These are phyloP conservation scores for Salicornia ramosissima DNA, from an alignment of 148 eudicot genomes.

Conservation along the genomic window DNA sequence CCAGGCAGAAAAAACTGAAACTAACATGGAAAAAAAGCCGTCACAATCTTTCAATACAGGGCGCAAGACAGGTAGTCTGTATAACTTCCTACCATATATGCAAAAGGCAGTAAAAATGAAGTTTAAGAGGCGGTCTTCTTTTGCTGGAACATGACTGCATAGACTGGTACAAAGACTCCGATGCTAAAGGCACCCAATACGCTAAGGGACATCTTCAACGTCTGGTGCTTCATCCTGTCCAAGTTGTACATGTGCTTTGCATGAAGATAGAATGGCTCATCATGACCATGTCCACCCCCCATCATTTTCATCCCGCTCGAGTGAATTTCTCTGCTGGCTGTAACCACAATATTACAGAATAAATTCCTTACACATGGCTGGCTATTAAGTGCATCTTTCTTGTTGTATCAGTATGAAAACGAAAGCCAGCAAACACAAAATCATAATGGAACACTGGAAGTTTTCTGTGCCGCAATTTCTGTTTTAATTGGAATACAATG, in stretches of 20 bases:
- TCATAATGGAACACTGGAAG: too few relatives aligned
- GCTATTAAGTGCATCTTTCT: not conserved
- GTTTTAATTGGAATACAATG: not conserved
- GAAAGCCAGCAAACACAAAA: too few relatives aligned
- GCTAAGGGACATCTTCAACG: conserved; percentile 52
- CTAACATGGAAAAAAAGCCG: conserved; percentile 14
- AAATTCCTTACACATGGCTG: not conserved
- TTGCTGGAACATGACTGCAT: conserved; percentile 86
- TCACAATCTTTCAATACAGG: conserved; percentile 18
- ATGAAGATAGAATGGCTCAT: conserved; percentile 71
- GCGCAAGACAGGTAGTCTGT: conserved; percentile 3
- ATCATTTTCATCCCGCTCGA: conserved; percentile 80
- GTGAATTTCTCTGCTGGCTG: conserved; percentile 48
- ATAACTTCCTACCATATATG: conserved; percentile 14
- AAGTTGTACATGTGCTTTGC: conserved; percentile 99
- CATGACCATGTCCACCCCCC: conserved; percentile 83
- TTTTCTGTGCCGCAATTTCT: not conserved
- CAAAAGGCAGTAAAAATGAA: conserved; percentile 4
- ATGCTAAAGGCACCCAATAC: conserved; percentile 70
- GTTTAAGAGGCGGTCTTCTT: conserved; percentile 71
- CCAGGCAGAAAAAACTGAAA: conserved; percentile 10
- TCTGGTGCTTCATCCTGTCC: conserved; percentile 82
- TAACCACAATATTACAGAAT: conserved; percentile 6
- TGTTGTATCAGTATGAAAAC: not conserved
- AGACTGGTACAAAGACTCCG: conserved; percentile 71